Evolutionary conservation across 345 rosid species (phyloP).

Genomic region (Camelina neglecta): DNA sequence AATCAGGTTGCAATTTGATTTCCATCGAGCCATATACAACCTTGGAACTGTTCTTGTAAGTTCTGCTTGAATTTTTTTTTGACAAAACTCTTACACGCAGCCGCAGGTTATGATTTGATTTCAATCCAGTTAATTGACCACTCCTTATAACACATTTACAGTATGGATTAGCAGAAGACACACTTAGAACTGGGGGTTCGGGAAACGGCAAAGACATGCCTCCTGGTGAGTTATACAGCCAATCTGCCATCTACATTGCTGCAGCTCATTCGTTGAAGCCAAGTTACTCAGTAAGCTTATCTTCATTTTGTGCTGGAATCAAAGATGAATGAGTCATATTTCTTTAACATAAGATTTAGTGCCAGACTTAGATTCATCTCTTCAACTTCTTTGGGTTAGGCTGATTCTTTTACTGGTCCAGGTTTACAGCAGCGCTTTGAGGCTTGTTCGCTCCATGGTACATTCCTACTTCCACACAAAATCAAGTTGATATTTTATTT

Average conservation of each 20-base stretch:
- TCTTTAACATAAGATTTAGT: neutral
- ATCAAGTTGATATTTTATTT: constrained; percentile 18
- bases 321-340: constrained; percentile 7
- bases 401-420: constrained; percentile 43
- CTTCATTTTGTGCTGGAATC: constrained; percentile 6
- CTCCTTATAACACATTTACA: constrained; percentile 43
- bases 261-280: constrained; percentile 99
- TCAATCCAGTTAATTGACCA: neutral
- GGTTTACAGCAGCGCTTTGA: constrained; percentile 99
- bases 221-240: constrained; percentile 92
- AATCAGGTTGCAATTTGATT: constrained; percentile 91
- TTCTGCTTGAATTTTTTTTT: constrained; percentile 23
- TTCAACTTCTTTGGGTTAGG: constrained; percentile 24
- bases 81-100: neutral
- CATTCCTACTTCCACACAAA: neutral
- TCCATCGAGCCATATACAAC: constrained; percentile 97
- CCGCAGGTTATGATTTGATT: neutral
- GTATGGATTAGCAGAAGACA: constrained; percentile 99
- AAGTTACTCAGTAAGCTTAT: constrained; percentile 75
- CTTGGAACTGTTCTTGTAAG: constrained; percentile 97
- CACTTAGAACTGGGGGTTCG: constrained; percentile 77
- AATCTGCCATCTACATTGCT: constrained; percentile 95
- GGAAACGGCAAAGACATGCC: constrained; percentile 68
- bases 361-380: neutral
- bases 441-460: constrained; percentile 97